A percentile compares a stretch with the other conserved stretches of the same genome.
Evolutionary conservation across 805 yeast species (phyloP).

Genomic region (Metschnikowia henanensis): DNA sequence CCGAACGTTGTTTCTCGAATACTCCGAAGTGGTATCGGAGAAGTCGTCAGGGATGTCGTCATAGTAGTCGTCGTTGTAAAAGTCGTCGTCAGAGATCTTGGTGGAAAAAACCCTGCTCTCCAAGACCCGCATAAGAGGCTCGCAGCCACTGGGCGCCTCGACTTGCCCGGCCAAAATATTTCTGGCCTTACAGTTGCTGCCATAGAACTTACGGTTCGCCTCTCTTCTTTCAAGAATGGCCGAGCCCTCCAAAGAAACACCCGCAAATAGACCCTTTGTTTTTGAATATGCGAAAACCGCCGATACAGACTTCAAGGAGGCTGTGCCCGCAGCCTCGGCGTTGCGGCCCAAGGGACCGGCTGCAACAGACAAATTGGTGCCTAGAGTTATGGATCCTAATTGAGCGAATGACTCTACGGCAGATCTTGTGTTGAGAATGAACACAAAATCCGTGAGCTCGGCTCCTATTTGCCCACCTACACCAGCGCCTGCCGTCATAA

Average conservation of each 20-base stretch:
- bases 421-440: constrained; percentile 78
- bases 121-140: constrained; percentile 79
- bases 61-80: constrained; percentile 59
- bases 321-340: constrained; percentile 97
- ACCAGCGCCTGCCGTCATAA: constrained; percentile 96
- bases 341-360: constrained; percentile 98
- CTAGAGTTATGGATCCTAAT: constrained; percentile 89
- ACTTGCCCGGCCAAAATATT: constrained; percentile 80
- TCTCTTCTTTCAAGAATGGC: constrained; percentile 96
- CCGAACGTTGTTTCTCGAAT: constrained; percentile 45
- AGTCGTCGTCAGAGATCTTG: constrained; percentile 48
- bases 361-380: constrained; percentile 93
- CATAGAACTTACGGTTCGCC: constrained; percentile 94
- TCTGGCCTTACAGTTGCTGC: constrained; percentile 85
- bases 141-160: constrained; percentile 92
- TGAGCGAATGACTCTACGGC: constrained; percentile 96
- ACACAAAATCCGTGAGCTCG: constrained; percentile 93
- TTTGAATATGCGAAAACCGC: constrained; percentile 93
- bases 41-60: constrained; percentile 75
- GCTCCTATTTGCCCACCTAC: constrained; percentile 98
- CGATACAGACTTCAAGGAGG: constrained; percentile 81
- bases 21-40: constrained; percentile 54
- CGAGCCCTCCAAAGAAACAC: constrained; percentile 96
- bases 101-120: constrained; percentile 80
- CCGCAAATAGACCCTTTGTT: constrained; percentile 96